These are phyloP conservation scores for Cyberlindnera maritima DNA, from an alignment of 805 yeast genomes.

Conservation along the genomic window DNA sequence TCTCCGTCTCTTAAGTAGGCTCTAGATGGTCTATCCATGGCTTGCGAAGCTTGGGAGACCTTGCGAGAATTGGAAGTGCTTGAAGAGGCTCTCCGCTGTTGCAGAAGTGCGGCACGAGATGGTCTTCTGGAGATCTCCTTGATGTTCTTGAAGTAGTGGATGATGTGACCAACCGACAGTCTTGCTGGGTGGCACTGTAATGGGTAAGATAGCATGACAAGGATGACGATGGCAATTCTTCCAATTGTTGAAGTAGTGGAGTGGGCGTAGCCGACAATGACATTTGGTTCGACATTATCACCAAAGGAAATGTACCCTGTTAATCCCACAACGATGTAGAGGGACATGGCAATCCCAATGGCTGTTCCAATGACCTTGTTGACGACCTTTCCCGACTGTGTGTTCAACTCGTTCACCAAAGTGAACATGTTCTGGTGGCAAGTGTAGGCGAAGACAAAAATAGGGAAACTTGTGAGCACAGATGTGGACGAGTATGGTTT, in stretches of 20 bases:
- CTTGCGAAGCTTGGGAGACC: conserved; percentile 11
- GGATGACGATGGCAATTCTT: conserved; percentile 70
- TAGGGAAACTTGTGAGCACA: conserved; percentile 78
- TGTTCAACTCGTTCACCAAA: conserved; percentile 73
- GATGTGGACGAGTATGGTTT: conserved; percentile 44
- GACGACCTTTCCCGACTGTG: conserved; percentile 47
- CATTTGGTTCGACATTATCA: conserved; percentile 70
- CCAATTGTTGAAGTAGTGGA: conserved; percentile 72
- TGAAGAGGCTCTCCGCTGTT: conserved; percentile 9
- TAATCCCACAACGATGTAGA: conserved; percentile 73
- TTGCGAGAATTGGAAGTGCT: conserved; percentile 10
- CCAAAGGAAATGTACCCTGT: conserved; percentile 89
- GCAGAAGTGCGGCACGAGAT: conserved; percentile 18
- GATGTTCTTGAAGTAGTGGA: conserved; percentile 43
- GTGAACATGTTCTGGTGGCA: conserved; percentile 96
- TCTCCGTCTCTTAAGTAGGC: conserved; percentile 2
- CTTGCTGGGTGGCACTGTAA: conserved; percentile 90
- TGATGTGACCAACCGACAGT: conserved; percentile 72
- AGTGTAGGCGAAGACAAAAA: conserved; percentile 90
- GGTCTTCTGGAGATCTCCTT: conserved; percentile 23
- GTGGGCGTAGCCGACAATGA: conserved; percentile 72
- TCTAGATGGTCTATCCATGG: conserved; percentile 6
- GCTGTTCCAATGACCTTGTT: conserved; percentile 49
- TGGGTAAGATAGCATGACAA: conserved; percentile 85
- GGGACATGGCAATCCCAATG: conserved; percentile 53